Percentiles rank a stretch among this genome's conserved stretches.
phyloP scores from a whole-genome alignment of 257 asterid genomes.

The Thymus quinquecostatus region DNA sequence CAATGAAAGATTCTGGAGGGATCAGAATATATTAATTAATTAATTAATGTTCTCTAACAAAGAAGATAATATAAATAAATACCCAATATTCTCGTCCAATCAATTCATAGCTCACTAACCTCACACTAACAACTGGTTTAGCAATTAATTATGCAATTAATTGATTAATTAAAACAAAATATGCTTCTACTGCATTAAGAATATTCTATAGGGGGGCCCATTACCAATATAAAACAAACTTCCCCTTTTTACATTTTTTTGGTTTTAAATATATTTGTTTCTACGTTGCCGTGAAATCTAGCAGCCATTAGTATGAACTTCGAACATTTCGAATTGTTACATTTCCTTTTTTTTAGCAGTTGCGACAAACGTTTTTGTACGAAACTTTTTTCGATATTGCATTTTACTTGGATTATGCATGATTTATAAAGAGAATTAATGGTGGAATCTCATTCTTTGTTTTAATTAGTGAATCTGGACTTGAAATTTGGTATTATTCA shows the following conservation, averaged over 20 bases:
- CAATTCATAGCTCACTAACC: conserved; percentile 33
- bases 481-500: conserved; percentile 18
- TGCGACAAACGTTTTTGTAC: too few species aligned
- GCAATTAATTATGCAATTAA: conserved; percentile 3
- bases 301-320: conserved; percentile 15
- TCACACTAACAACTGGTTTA: conserved; percentile 25
- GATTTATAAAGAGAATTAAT: too few species aligned
- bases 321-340: too few species aligned
- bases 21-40: conserved; percentile 42
- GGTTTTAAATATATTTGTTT: conserved; percentile 31
- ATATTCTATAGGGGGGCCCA: conserved; percentile 39
- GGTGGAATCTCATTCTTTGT: too few species aligned
- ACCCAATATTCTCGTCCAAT: conserved; percentile 45
- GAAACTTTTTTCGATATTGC: too few species aligned
- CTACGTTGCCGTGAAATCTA: conserved; percentile 6
- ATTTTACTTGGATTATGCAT: too few species aligned
- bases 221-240: conserved; percentile 32
- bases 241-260: conserved; percentile 33
- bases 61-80: conserved; percentile 41
- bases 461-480: background rate
- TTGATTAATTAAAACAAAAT: conserved; percentile 24
- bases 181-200: conserved; percentile 42
- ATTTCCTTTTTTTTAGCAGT: too few species aligned
- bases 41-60: conserved; percentile 33
- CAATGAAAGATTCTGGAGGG: conserved; percentile 49